A percentile compares a stretch with the other conserved stretches of the same genome.
These are phyloP conservation scores for Daedaleopsis sinensis DNA, from an alignment of 768 basidiomycete species.

Conservation along the genomic window DNA sequence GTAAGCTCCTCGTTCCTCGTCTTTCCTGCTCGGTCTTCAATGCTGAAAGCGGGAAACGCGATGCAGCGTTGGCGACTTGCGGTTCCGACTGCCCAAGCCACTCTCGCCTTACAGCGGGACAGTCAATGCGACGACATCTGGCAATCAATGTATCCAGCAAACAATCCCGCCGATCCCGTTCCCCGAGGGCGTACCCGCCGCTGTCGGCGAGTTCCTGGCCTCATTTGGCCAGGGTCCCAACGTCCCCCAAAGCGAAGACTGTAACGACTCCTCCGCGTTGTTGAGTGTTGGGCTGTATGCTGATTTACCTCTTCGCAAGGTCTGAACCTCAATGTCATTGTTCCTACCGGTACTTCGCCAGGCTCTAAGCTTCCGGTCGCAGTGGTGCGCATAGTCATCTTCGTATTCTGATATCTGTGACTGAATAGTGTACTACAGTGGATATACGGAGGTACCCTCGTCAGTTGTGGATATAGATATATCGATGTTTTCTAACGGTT, in stretches of 20 bases:
- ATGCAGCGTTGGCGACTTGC: slow-evolving; percentile 8
- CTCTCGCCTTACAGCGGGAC: not conserved
- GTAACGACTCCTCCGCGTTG: not conserved
- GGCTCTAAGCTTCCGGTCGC: slow-evolving; percentile 21
- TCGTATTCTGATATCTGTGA: no score
- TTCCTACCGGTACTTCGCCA: slow-evolving; percentile 1
- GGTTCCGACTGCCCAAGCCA: slow-evolving; percentile 12
- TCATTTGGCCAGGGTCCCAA: not conserved
- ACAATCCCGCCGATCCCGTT: not conserved
- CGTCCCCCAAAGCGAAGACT: slow-evolving; percentile 16
- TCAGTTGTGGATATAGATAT: no score
- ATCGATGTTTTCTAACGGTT: not conserved
- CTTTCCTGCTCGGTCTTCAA: not conserved
- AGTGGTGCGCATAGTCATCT: slow-evolving; percentile 22
- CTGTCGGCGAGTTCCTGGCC: not conserved
- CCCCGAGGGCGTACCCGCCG: not conserved
- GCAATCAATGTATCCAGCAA: slow-evolving; percentile 21
- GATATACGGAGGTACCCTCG: slow-evolving; percentile 1
- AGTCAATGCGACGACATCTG: slow-evolving; percentile 18
- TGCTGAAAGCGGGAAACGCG: not conserved
- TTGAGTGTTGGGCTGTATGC: not conserved
- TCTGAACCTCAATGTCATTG: slow-evolving; percentile 25
- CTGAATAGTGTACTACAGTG: not conserved
- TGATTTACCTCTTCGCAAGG: not conserved
- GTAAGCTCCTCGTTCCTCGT: slow-evolving; percentile 23